phyloP scores from a whole-genome alignment of 2,329 filamentous ascomycete species.

The Curvularia spicifera region DNA sequence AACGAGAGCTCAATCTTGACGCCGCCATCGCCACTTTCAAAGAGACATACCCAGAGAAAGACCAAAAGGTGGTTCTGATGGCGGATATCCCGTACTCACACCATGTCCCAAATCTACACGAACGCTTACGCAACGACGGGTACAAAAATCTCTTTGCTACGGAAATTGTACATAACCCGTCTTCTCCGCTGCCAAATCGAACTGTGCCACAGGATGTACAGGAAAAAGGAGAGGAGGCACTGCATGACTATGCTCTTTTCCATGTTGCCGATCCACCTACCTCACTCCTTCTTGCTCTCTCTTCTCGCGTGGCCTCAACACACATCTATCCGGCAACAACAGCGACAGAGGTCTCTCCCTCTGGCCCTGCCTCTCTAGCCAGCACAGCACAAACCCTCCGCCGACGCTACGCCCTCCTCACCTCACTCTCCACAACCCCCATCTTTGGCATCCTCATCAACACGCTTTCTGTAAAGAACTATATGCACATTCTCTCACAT shows the following conservation, averaged over 20 bases:
- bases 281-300: constrained; percentile 84
- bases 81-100: constrained; percentile 87
- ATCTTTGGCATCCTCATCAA: constrained; percentile 96
- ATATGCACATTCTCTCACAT: constrained; percentile 78
- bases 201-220: constrained; percentile 63
- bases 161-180: constrained; percentile 76
- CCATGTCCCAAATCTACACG: constrained; percentile 68
- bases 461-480: constrained; percentile 90
- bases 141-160: constrained; percentile 75
- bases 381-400: constrained; percentile 68
- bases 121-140: constrained; percentile 64
- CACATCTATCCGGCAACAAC: constrained; percentile 73
- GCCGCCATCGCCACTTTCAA: constrained; percentile 67
- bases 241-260: constrained; percentile 77
- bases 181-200: constrained; percentile 83
- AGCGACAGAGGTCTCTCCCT: constrained; percentile 14
- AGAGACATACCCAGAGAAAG: constrained; percentile 69
- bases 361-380: constrained; percentile 51
- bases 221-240: constrained; percentile 51
- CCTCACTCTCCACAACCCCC: constrained; percentile 77
- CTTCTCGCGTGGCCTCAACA: constrained; percentile 78
- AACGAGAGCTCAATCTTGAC: constrained; percentile 69
- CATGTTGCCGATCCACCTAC: constrained; percentile 83
- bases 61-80: constrained; percentile 75
- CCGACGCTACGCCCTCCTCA: constrained; percentile 85